Evolutionary conservation across 345 rosid genomes (phyloP), one percentile per base, ranked within the genome.

Genomic region (Salix suchowensis): DNA sequence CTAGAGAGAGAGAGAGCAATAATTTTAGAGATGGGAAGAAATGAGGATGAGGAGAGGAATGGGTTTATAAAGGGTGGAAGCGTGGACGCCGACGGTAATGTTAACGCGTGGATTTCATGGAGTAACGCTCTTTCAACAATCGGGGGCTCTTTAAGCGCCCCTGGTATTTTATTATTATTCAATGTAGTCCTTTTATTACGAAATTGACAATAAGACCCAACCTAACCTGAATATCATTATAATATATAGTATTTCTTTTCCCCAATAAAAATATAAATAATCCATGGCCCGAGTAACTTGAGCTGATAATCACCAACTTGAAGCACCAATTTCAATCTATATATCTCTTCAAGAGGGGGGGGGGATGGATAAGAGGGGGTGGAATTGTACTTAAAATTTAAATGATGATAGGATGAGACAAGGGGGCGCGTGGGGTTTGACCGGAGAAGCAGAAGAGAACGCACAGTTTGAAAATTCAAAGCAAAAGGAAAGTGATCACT

Each of bases 391-490:
- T 40, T 40, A 11, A 40, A 40, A 46, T 46, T 46, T 46, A 12
- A 46, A 46, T 0, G 50, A 46, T 0, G 50, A 28, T 12, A 4
- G 11, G 30, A 23, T 4, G 66, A 11, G 26, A 66, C 69, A 9
- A 19, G 69, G 50, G 15, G 46, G 69, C 69, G 42, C 69, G 23
- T 36, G 19, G 69, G 71, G 40, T 65, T 32, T 65, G 68, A 65
- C 68, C 10, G 68, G 5, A 9, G 64, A 9, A 23, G 50, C 5
- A 1, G 64, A 2, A 58, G 44, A 68, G 54, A 42, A 42, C 71
- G 71, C 71, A 4, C 19, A 42, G 4, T 68, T 68, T 68, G 71
- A 68, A 68, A 68, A 68, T 42, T 68, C 52, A 67, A 67, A 55
- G 2, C n/a, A 7, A 2, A 30, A 32, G 68, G 44, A 40, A 40